A percentile compares a stretch with the other conserved stretches of the same genome.
Evolutionary conservation across 2,329 filamentous ascomycete species (phyloP).

Genomic region (Penicillium polonicum): DNA sequence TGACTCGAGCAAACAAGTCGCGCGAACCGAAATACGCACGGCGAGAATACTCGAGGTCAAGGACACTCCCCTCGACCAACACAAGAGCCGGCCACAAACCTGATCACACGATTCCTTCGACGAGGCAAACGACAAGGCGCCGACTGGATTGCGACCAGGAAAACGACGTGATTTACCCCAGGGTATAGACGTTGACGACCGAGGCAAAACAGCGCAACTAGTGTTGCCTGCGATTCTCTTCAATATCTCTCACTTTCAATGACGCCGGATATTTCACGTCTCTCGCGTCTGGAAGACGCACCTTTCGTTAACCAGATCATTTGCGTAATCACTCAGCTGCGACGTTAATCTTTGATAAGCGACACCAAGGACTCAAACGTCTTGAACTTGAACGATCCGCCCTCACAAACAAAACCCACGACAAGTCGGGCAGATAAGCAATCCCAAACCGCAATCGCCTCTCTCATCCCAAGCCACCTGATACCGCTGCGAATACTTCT

Average conservation of each 20-base stretch:
- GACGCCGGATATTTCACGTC: conserved; percentile 12
- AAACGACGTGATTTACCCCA: neutral
- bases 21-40: neutral
- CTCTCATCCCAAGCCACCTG: neutral
- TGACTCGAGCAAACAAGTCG: neutral
- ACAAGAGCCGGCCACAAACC: neutral
- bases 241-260: conserved; percentile 9
- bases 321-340: conserved; percentile 6
- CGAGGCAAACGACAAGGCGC: conserved; percentile 10
- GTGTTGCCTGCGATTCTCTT: neutral
- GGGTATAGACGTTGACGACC: neutral
- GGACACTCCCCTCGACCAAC: neutral
- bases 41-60: neutral
- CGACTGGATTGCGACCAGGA: conserved; percentile 5
- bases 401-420: neutral
- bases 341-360: conserved; percentile 3
- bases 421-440: neutral
- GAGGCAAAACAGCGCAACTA: neutral
- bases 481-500: neutral
- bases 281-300: conserved; percentile 18
- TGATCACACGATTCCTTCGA: neutral
- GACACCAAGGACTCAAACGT: neutral
- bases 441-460: neutral
- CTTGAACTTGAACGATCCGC: neutral
- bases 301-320: conserved; percentile 14